Evolutionary conservation across 176 grass and related monocot genomes (phyloP), one percentile per base, ranked within the genome.

Genomic region (Raddia distichophylla): DNA sequence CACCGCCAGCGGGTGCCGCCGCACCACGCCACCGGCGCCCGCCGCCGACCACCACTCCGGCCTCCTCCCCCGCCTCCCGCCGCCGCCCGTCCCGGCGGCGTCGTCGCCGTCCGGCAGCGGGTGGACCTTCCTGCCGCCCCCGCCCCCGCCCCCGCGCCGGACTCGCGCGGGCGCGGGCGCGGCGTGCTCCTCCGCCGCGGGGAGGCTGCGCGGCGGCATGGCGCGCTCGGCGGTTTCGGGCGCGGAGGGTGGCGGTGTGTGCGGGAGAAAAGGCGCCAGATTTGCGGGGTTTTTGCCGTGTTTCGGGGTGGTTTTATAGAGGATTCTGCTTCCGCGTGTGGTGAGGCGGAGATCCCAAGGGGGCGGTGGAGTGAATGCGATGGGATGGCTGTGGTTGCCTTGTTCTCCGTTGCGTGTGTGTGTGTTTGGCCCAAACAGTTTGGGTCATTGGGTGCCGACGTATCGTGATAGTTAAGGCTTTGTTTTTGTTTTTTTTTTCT

Each of bases 1-100:
- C 72, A 63, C 90, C 5, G 90, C 78, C 18, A 63, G 22, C 49
- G 93, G 93, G 83, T 99, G 90, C n/a, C 75, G 82, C 74, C 77
- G 67, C 58, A 74, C 15, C 9, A 87, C 45, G 7, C 35, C 77
- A 0, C 15, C 77, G 20, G 34, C 74, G 9, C 60, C 92, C 34
- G 73, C 15, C 2, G 62, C 27, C 71, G 92, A 74, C 51, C 70
- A 67, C 55, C 82, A 90, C 66, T 83, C 79, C 16, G 43, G 88
- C 74, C 73, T 44, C 60, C 42, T 18, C 27, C 55, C 42, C 27
- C 4, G 12, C 3, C 0, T 42, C 64, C 7, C 7, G 10, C 51
- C 18, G 27, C 37, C 37, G 37, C 37, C n/a, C 61, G 15, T 49
- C 51, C 5, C 3, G 2, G 5, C 35, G 33, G 5, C 51, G 2